Evolutionary conservation across 495 filamentous ascomycete species (phyloP).

Genomic region (Aspergillus panamensis): DNA sequence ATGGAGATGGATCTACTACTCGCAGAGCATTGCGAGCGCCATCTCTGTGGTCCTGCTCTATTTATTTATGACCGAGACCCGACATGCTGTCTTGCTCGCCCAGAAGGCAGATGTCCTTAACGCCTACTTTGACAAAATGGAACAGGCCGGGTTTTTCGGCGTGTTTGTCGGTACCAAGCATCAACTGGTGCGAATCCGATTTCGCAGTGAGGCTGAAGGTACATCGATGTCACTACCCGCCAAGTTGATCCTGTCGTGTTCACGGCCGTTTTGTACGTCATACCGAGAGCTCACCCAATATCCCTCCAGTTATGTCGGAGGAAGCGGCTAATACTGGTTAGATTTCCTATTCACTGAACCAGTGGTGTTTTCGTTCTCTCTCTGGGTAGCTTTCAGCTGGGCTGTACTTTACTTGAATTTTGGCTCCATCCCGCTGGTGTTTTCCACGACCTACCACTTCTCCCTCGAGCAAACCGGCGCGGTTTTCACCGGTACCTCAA

Average conservation of each 20-base stretch:
- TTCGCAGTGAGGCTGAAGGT: no score
- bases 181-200: background rate
- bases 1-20: conserved; percentile 91
- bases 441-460: conserved; percentile 65
- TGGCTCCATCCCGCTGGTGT: conserved; percentile 72
- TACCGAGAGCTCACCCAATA: no score
- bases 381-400: conserved; percentile 90
- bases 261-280: background rate
- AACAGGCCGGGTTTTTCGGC: conserved; percentile 61
- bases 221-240: no score
- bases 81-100: conserved; percentile 74
- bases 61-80: conserved; percentile 63
- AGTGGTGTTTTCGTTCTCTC: conserved; percentile 89
- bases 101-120: conserved; percentile 56
- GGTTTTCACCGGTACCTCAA: conserved; percentile 57
- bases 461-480: conserved; percentile 60
- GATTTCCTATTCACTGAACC: conserved; percentile 83
- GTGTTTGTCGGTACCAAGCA: conserved; percentile 34
- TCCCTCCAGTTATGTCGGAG: background rate
- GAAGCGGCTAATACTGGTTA: conserved; percentile 10
- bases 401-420: conserved; percentile 84
- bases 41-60: conserved; percentile 59
- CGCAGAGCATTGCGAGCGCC: conserved; percentile 69
- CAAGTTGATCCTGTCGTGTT: no score
- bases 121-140: conserved; percentile 70